Evolutionary conservation across 2,329 filamentous ascomycete species (phyloP).

Genomic region (Cladophialophora bantiana): DNA sequence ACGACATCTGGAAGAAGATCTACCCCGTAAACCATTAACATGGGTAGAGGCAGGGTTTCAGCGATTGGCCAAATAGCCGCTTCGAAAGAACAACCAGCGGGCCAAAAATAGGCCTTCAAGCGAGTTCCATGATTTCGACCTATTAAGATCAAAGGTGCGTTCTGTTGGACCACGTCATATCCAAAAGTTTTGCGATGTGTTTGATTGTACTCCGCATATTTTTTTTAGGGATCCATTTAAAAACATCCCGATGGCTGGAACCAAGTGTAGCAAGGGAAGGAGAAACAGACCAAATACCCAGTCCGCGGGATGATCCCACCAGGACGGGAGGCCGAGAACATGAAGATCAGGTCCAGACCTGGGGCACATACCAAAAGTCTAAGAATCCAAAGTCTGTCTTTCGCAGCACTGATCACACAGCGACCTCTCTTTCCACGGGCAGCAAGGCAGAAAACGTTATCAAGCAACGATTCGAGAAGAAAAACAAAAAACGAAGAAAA

Average conservation of each 20-base stretch:
- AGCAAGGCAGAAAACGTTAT: neutral
- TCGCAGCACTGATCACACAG: conserved; percentile 11
- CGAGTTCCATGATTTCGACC: neutral
- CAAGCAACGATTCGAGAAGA: neutral
- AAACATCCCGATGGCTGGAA: neutral
- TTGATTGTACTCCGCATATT: neutral
- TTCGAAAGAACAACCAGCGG: conserved; percentile 5
- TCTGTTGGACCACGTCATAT: conserved; percentile 3
- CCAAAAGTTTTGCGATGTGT: neutral
- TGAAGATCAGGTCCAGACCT: conserved; percentile 10
- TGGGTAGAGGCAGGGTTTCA: neutral
- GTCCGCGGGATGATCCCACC: neutral
- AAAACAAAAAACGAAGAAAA: neutral
- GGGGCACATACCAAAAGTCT: neutral
- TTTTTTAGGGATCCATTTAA: neutral
- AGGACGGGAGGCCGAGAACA: neutral
- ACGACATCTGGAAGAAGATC: conserved; percentile 7
- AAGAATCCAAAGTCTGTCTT: neutral
- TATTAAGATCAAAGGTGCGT: neutral
- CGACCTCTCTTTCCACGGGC: conserved; percentile 7
- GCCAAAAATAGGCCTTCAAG: conserved; percentile 17
- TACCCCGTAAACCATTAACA: neutral
- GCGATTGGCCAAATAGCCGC: conserved; percentile 20
- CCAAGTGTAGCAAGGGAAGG: neutral
- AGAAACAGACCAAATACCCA: neutral